Base-by-base conservation (phyloP, 2,329 filamentous ascomycete species). In the Sphaerulina populicola region DNA sequence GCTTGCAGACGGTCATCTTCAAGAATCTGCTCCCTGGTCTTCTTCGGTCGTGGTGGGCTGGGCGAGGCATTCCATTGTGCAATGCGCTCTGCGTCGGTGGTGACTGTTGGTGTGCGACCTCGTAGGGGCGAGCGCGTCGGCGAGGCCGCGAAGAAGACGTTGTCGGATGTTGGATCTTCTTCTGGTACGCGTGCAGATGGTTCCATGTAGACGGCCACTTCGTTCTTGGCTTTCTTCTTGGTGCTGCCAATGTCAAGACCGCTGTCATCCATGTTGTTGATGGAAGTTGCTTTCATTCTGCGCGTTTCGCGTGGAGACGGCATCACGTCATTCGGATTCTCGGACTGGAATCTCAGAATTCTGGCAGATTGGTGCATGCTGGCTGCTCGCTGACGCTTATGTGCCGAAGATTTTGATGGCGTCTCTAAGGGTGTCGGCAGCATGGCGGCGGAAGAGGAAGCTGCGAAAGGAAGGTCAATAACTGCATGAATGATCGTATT, bases 391-490 rank as follows among this genome's bases (percentile, higher is more conserved):
- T 69, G 63, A 57, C 77, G 77, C 72, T 85, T 87, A n/a, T 44
- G 53, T 12, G 57, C 33, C 14, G 57, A 51, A 35, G 57, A 67
- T 77, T 77, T 39, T 6, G 54, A 48, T 2, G 80, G 87, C 2
- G 87, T 91, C 72, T 90, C 90, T 57, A 81, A 78, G 2, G 87
- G 87, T 2, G 87, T 91, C 12, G 84, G 85, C 41, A 90, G 78
- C 77, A 86, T 85, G 56, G 14, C 33, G 23, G 23, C 15, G 49
- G 56, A 35, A 41, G 38, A 18, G 42, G 43, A 44, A 54, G 50
- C 53, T 56, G 45, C 60, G 57, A 55, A 55, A 62, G 14, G 51
- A 36, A 30, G 49, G 51, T 36, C 37, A 41, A 39, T 47, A 23
- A 31, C n/a, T 18, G 7, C 40, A 18, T 42, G 21, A 21, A 48